Percentiles rank a stretch among this genome's conserved stretches.
Conservation (phyloP, 23 red algal species). For the Gracilaria gracilis region DNA sequence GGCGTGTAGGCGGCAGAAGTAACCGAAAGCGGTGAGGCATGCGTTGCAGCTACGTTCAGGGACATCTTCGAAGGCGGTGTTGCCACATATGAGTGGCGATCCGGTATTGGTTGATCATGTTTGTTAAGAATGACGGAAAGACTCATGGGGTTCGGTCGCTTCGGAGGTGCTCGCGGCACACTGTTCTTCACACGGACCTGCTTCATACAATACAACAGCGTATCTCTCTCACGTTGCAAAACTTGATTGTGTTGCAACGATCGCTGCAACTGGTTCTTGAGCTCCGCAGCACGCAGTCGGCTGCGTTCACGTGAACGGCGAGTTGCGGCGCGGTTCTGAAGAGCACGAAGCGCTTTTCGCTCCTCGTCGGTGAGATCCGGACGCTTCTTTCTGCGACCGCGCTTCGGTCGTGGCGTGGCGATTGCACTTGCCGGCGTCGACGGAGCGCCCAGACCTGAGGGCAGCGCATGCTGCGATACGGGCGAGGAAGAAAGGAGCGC, state of each 20-base stretch:
- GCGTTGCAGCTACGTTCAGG: background rate
- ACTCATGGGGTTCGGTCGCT: conserved; percentile 48
- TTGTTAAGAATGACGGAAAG: conserved; percentile 54
- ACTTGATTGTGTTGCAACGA: conserved; percentile 41
- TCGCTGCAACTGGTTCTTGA: conserved; percentile 45
- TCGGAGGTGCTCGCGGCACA: background rate
- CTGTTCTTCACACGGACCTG: conserved; percentile 2
- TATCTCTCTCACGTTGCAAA: conserved; percentile 40
- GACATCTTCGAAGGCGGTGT: conserved; percentile 21
- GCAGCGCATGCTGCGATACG: background rate
- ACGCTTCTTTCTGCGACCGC: conserved; percentile 60
- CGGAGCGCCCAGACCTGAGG: background rate
- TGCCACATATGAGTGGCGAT: background rate
- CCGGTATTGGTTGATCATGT: background rate
- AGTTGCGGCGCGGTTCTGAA: conserved; percentile 49
- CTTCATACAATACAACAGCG: conserved; percentile 34
- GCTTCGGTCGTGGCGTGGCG: conserved; percentile 39
- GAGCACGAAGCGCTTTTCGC: conserved; percentile 43
- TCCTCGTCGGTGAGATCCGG: conserved; percentile 52
- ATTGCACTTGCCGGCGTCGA: background rate
- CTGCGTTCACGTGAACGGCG: conserved; percentile 50
- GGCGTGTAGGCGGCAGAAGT: background rate
- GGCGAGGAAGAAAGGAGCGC: background rate
- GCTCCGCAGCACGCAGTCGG: conserved; percentile 30
- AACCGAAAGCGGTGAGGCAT: conserved; percentile 10